A percentile compares a stretch with the other conserved stretches of the same genome.
phyloP scores from a whole-genome alignment of 2,329 filamentous ascomycete species.

The Aspergillus japonicus region DNA sequence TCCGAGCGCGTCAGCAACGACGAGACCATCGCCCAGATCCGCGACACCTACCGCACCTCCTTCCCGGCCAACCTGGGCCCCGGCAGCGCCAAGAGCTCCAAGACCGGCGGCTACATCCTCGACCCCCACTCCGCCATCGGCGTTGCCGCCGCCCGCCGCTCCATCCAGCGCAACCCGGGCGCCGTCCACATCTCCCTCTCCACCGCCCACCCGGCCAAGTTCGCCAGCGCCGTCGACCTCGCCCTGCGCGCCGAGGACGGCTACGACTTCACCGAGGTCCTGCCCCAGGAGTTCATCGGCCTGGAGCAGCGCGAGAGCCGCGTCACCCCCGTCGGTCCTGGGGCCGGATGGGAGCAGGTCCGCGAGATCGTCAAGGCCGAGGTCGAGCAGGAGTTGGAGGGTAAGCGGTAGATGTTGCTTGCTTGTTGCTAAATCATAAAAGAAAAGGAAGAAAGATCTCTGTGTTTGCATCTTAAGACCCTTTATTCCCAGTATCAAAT shows the following conservation, averaged over 20 bases:
- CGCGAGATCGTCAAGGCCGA: slow-evolving; percentile 72
- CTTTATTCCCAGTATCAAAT: background rate
- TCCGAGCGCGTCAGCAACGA: slow-evolving; percentile 68
- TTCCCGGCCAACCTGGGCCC: slow-evolving; percentile 49
- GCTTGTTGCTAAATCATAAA: slow-evolving; percentile 31
- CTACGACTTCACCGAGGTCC: slow-evolving; percentile 75
- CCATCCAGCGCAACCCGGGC: slow-evolving; percentile 55
- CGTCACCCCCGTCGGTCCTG: slow-evolving; percentile 65
- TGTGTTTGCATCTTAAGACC: too few relatives aligned
- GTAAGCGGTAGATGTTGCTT: slow-evolving; percentile 19
- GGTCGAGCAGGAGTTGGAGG: slow-evolving; percentile 53
- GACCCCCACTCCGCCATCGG: slow-evolving; percentile 93
- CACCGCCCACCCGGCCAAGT: slow-evolving; percentile 95
- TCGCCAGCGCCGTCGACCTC: slow-evolving; percentile 77
- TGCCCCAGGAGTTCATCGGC: slow-evolving; percentile 78
- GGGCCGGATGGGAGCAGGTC: slow-evolving; percentile 68
- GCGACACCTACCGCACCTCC: slow-evolving; percentile 54
- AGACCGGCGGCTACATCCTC: slow-evolving; percentile 70
- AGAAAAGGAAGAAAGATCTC: too few relatives aligned
- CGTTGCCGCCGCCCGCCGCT: slow-evolving; percentile 71
- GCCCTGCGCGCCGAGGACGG: slow-evolving; percentile 69
- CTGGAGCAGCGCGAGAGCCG: slow-evolving; percentile 73
- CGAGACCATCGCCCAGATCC: slow-evolving; percentile 68
- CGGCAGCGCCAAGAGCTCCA: slow-evolving; percentile 35
- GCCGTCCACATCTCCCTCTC: slow-evolving; percentile 77